Percentiles rank a stretch among this genome's conserved stretches.
Evolutionary conservation across 2,329 filamentous ascomycete species (phyloP).

Genomic region (Phyllosticta citriasiana): DNA sequence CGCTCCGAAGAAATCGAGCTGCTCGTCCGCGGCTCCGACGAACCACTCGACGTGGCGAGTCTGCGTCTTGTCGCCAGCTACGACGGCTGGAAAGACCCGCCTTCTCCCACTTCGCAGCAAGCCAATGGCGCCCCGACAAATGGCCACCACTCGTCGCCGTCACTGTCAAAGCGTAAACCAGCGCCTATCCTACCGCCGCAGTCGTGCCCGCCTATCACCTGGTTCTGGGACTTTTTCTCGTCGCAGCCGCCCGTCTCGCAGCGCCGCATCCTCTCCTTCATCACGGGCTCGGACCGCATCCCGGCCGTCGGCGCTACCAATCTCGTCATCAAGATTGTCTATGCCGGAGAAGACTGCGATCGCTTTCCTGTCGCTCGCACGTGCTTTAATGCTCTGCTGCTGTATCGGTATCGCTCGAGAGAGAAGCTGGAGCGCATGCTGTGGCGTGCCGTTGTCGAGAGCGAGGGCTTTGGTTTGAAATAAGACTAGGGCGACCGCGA

Average conservation of each 20-base stretch:
- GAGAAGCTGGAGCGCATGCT: constrained; percentile 60
- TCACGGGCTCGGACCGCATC: constrained; percentile 84
- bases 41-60: constrained; percentile 66
- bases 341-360: constrained; percentile 61
- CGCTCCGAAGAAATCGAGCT: constrained; percentile 89
- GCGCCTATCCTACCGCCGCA: background rate
- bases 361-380: constrained; percentile 80
- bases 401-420: constrained; percentile 61
- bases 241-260: constrained; percentile 57
- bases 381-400: constrained; percentile 76
- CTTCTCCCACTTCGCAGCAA: constrained; percentile 28
- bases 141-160: constrained; percentile 42
- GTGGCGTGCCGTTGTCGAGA: constrained; percentile 80
- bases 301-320: constrained; percentile 79
- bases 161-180: constrained; percentile 17
- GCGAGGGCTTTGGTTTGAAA: constrained; percentile 86
- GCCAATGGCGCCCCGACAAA: constrained; percentile 12
- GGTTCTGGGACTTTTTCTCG: constrained; percentile 84
- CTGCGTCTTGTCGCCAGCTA: constrained; percentile 70
- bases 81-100: constrained; percentile 58
- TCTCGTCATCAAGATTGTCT: constrained; percentile 64
- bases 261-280: constrained; percentile 70
- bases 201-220: constrained; percentile 58
- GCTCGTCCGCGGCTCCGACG: constrained; percentile 74
- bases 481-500: constrained; percentile 27